Conservation (phyloP, 768 basidiomycete species). For the Crucibulum laeve region DNA sequence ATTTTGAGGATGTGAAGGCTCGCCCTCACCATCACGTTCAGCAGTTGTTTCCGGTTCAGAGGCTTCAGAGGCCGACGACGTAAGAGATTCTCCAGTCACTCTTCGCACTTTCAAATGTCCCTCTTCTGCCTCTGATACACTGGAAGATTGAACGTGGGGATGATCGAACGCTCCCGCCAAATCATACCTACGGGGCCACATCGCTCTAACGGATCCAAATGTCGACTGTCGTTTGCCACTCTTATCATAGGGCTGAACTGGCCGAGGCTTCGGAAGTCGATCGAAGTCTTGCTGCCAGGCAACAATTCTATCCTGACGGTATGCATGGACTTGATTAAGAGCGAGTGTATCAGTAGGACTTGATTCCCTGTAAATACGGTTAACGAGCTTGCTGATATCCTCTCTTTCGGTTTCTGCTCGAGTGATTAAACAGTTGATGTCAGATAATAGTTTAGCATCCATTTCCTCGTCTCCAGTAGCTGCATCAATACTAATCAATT, state of each 20-base stretch:
- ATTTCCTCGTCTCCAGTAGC: constrained; percentile 74
- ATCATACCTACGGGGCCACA: constrained; percentile 66
- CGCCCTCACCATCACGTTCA: constrained; percentile 9
- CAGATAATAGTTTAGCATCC: constrained; percentile 55
- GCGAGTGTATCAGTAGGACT: constrained; percentile 81
- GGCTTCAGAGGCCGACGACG: constrained; percentile 69
- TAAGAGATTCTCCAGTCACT: constrained; percentile 49
- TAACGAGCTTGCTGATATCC: constrained; percentile 70
- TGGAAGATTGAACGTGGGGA: constrained; percentile 55
- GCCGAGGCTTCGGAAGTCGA: constrained; percentile 70
- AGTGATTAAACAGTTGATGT: constrained; percentile 63
- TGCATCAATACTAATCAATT: constrained; percentile 71
- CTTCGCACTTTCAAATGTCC: constrained; percentile 40
- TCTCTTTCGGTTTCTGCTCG: constrained; percentile 73
- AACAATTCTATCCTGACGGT: constrained; percentile 89
- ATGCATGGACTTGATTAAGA: constrained; percentile 80
- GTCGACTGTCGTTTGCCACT: constrained; percentile 52
- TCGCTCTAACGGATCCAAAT: constrained; percentile 65
- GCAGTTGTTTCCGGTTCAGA: constrained; percentile 55
- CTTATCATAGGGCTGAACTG: constrained; percentile 43
- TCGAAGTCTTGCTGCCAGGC: constrained; percentile 97
- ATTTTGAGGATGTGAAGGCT: constrained; percentile 6
- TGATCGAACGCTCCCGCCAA: constrained; percentile 49
- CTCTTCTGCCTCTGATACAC: constrained; percentile 74
- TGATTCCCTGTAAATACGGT: constrained; percentile 77